phyloP scores from a whole-genome alignment of 2,329 filamentous ascomycete genomes.

The Exophiala sideris region DNA sequence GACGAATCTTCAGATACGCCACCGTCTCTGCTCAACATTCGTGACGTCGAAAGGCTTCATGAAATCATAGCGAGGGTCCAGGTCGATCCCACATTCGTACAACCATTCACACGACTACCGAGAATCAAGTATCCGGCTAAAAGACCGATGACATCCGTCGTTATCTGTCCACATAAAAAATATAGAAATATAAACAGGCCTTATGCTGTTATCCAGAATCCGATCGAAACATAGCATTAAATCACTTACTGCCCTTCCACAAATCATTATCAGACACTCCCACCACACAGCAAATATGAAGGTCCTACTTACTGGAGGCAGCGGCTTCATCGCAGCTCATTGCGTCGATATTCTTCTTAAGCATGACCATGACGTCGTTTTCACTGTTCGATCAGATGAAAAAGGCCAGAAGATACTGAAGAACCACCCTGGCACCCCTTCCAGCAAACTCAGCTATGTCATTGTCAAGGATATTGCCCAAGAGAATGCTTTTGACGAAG shows the following conservation, averaged over 20 bases:
- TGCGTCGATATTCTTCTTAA: constrained; percentile 59
- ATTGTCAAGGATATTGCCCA: constrained; percentile 71
- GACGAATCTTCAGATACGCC: no score
- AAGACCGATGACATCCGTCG: neutral
- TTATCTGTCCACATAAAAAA: neutral
- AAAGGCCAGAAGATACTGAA: constrained; percentile 61
- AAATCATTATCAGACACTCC: neutral
- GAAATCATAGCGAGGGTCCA: no score
- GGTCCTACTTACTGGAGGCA: constrained; percentile 49
- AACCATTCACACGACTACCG: no score
- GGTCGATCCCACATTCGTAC: no score
- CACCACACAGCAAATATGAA: constrained; percentile 33
- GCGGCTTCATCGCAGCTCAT: constrained; percentile 64
- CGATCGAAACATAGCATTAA: neutral
- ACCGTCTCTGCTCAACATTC: no score
- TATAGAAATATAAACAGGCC: neutral
- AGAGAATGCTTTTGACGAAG: constrained; percentile 66
- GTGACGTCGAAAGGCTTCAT: no score
- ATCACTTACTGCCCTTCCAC: neutral
- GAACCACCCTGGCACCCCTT: constrained; percentile 49
- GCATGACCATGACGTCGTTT: constrained; percentile 57
- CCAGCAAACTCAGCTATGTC: constrained; percentile 59
- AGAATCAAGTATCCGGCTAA: neutral
- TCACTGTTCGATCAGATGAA: constrained; percentile 59
- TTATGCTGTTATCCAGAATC: neutral